Conservation (phyloP, 768 basidiomycete species). For the Leccinum disarticulatum region DNA sequence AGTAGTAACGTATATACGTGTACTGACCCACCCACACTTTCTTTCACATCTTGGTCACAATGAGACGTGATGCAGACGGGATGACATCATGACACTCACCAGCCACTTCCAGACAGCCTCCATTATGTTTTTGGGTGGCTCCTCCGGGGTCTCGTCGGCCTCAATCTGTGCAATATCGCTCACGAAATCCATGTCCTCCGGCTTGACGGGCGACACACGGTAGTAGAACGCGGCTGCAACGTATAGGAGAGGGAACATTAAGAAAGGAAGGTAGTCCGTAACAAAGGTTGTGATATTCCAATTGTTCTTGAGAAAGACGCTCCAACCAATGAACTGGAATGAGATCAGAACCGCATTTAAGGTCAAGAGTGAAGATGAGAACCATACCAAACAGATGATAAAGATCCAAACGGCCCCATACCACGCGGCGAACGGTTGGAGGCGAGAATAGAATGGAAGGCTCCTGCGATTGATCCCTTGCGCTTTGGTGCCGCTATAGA, state of each 20-base stretch:
- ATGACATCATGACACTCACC: slow-evolving; percentile 42
- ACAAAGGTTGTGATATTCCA: slow-evolving; percentile 69
- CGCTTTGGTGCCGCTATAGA: slow-evolving; percentile 73
- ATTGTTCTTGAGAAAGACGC: slow-evolving; percentile 50
- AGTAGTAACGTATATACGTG: too few relatives aligned
- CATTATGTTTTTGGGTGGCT: slow-evolving; percentile 61
- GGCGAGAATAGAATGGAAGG: slow-evolving; percentile 65
- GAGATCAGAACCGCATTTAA: slow-evolving; percentile 26
- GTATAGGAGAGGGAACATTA: slow-evolving; percentile 76
- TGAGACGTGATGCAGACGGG: slow-evolving; percentile 3
- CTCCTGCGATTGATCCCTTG: slow-evolving; percentile 74
- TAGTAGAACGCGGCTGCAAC: slow-evolving; percentile 52
- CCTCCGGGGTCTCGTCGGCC: slow-evolving; percentile 68
- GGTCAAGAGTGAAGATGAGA: background rate
- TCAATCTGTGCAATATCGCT: slow-evolving; percentile 68
- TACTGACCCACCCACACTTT: background rate
- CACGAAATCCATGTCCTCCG: slow-evolving; percentile 84
- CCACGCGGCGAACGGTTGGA: slow-evolving; percentile 81
- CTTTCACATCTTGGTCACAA: slow-evolving; percentile 21
- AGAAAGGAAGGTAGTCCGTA: slow-evolving; percentile 76
- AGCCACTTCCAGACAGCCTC: slow-evolving; percentile 81
- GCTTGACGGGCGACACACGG: slow-evolving; percentile 21
- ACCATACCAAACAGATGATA: slow-evolving; percentile 62
- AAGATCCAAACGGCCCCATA: slow-evolving; percentile 36
- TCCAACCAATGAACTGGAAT: slow-evolving; percentile 46